phyloP scores from a whole-genome alignment of 1,284 basidiomycete genomes.

The Apiotrichum sp. region DNA sequence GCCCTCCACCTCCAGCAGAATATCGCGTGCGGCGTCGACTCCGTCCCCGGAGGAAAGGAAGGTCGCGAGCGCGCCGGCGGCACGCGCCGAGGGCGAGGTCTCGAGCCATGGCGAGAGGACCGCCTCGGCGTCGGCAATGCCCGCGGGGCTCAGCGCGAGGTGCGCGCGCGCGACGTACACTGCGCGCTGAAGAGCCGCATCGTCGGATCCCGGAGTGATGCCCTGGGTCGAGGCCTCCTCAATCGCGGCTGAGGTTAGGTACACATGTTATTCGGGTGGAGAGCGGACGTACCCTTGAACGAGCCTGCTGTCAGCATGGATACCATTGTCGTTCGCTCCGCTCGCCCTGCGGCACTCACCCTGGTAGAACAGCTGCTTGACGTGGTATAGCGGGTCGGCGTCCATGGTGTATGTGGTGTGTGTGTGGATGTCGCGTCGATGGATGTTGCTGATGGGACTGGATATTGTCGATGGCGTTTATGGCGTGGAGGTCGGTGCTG shows the following conservation, averaged over 20 bases:
- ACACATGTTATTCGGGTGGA: no score
- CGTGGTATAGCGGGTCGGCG: constrained; percentile 71
- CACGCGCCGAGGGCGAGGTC: constrained; percentile 58
- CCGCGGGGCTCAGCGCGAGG: constrained; percentile 65
- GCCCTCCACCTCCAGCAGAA: constrained; percentile 72
- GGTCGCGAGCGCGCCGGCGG: constrained; percentile 63
- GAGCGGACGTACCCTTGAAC: constrained; percentile 40
- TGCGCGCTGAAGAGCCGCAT: constrained; percentile 49
- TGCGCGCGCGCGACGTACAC: constrained; percentile 78
- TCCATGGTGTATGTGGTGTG: constrained; percentile 53
- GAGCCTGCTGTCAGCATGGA: constrained; percentile 30
- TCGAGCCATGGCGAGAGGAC: constrained; percentile 44
- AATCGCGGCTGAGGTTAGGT: constrained; percentile 36
- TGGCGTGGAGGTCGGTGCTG: no score
- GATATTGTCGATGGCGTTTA: no score
- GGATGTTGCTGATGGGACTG: no score
- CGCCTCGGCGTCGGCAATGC: constrained; percentile 55
- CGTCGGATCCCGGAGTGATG: constrained; percentile 27
- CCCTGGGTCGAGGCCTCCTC: constrained; percentile 35
- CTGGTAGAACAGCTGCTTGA: constrained; percentile 78
- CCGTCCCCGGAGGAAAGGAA: constrained; percentile 53
- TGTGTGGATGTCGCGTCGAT: no score
- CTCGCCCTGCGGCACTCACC: constrained; percentile 48
- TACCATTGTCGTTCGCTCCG: neutral
- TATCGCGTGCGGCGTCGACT: constrained; percentile 74